Percentiles rank a stretch among this genome's conserved stretches.
Evolutionary conservation across 257 asterid genomes (phyloP).

Genomic region (Rehmannia glutinosa): DNA sequence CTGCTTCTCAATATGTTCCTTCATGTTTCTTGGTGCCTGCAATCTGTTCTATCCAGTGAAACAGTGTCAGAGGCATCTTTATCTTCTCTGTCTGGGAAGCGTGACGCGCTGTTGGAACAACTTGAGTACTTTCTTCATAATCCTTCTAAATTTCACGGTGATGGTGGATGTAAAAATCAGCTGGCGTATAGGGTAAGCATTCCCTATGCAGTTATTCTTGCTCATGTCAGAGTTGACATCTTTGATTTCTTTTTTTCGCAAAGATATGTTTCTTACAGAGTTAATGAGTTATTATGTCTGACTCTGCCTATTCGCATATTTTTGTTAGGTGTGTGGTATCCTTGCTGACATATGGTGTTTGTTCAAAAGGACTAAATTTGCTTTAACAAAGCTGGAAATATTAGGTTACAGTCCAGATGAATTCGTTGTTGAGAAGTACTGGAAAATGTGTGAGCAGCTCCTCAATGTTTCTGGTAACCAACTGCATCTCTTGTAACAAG

Average conservation of each 20-base stretch:
- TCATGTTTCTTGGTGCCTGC: conserved; percentile 88
- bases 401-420: conserved; percentile 68
- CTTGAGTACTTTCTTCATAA: conserved; percentile 60
- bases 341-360: conserved; percentile 78
- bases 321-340: conserved; percentile 64
- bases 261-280: background rate
- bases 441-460: conserved; percentile 79
- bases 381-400: conserved; percentile 59
- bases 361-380: conserved; percentile 64
- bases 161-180: conserved; percentile 41
- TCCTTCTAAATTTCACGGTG: conserved; percentile 37
- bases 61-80: conserved; percentile 63
- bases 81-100: conserved; percentile 59
- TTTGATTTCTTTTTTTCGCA: background rate
- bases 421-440: conserved; percentile 56
- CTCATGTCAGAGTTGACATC: background rate
- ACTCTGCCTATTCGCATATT: conserved; percentile 12
- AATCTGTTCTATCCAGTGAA: conserved; percentile 53
- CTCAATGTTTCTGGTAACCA: conserved; percentile 66
- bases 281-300: conserved; percentile 7
- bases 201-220: conserved; percentile 12
- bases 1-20: conserved; percentile 92
- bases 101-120: conserved; percentile 64
- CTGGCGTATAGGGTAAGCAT: conserved; percentile 79
- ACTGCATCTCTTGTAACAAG: conserved; percentile 17